These are phyloP conservation scores for Tulasnella sp. DNA, from an alignment of 768 basidiomycete species.

Conservation along the genomic window DNA sequence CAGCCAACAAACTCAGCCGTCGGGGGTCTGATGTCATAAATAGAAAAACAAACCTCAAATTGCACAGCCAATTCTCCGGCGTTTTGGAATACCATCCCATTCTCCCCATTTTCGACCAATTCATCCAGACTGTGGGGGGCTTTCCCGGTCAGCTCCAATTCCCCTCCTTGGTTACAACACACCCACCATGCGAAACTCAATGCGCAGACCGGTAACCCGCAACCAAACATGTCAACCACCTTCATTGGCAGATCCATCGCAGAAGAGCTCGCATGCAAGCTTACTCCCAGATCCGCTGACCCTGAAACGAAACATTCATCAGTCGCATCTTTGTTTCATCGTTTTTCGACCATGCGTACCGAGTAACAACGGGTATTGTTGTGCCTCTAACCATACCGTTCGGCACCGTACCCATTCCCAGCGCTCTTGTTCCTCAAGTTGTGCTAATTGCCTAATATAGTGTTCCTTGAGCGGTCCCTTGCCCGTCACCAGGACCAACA, in stretches of 20 bases:
- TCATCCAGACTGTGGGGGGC: conserved; percentile 61
- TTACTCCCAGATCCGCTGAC: conserved; percentile 84
- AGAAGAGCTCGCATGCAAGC: conserved; percentile 81
- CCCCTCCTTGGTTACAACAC: background rate
- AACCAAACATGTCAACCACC: conserved; percentile 98
- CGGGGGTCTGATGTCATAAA: background rate
- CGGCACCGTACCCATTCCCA: conserved; percentile 73
- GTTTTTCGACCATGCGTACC: conserved; percentile 42
- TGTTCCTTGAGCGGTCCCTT: conserved; percentile 63
- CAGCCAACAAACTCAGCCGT: background rate
- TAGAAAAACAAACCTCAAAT: conserved; percentile 40
- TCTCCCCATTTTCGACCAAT: conserved; percentile 70
- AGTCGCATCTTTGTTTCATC: background rate
- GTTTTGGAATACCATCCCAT: conserved; percentile 66
- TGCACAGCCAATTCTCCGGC: conserved; percentile 57
- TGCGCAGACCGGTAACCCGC: conserved; percentile 86
- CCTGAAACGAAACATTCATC: conserved; percentile 32
- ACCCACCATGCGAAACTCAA: conserved; percentile 74
- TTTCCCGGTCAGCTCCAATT: background rate
- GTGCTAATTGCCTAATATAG: conserved; percentile 60
- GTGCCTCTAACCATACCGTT: conserved; percentile 77
- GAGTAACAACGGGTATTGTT: conserved; percentile 78
- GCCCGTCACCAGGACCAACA: conserved; percentile 79
- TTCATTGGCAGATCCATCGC: conserved; percentile 96
- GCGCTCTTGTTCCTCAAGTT: conserved; percentile 35